phyloP scores from a whole-genome alignment of 805 yeast species.

The Saccharomycopsis sp. region DNA sequence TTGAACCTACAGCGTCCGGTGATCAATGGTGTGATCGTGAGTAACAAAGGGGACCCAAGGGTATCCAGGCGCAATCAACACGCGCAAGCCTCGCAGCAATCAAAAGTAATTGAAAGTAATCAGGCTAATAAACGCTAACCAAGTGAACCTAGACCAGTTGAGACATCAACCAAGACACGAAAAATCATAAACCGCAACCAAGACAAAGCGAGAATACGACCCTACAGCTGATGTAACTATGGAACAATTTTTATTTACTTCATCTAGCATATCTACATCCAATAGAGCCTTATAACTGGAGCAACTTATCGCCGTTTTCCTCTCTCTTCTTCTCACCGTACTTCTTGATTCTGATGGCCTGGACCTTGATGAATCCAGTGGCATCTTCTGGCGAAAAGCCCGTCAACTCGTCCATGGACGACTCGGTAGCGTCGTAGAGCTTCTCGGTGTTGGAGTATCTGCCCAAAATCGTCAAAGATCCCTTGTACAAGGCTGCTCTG shows the following conservation, averaged over 20 bases:
- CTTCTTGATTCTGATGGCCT: conserved; percentile 96
- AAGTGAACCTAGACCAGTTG: too few relatives aligned
- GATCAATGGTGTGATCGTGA: too few relatives aligned
- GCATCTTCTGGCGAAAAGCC: conserved; percentile 98
- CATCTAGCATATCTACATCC: neutral
- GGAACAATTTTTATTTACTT: neutral
- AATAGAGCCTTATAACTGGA: neutral
- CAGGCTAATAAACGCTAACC: too few relatives aligned
- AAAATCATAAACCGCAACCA: too few relatives aligned
- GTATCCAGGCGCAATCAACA: too few relatives aligned
- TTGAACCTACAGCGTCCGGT: too few relatives aligned
- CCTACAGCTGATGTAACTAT: too few relatives aligned
- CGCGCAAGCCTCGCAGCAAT: too few relatives aligned
- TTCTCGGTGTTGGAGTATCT: conserved; percentile 94
- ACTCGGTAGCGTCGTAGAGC: conserved; percentile 94
- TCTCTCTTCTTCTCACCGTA: conserved; percentile 93
- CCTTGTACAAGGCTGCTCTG: conserved; percentile 91
- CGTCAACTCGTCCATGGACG: conserved; percentile 98
- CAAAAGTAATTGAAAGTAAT: too few relatives aligned
- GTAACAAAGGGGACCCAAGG: too few relatives aligned
- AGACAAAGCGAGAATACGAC: too few relatives aligned
- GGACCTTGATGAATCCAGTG: conserved; percentile 94
- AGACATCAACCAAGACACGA: too few relatives aligned
- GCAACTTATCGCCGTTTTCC: conserved; percentile 28
- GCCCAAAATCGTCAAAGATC: conserved; percentile 76